Evolutionary conservation across 148 eudicot genomes (phyloP), one percentile per base, ranked within the genome.

Genomic region (Vaccinium corymbosum): DNA sequence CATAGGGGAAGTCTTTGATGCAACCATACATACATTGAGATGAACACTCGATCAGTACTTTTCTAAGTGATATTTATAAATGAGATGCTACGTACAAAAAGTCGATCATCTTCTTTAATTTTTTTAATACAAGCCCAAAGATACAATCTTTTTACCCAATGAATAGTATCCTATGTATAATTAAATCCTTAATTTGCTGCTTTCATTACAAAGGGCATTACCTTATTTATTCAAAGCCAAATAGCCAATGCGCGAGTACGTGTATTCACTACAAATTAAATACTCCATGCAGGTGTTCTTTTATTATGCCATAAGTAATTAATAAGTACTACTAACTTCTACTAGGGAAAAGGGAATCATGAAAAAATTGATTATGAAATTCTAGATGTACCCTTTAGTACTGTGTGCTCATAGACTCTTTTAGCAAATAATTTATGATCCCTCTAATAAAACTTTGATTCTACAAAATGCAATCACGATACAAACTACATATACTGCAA

Each of bases 131-230:
- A 73, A 52, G 11, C 51, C 35, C 56, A 81, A 81, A 68, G 76
- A 48, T 81, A 64, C 75, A 56, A 46, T 62, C 76, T 70, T 70
- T 70, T 50, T 68, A 25, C 57, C 20, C 38, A 70, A 82, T 72
- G 84, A 35, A 78, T 52, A 22, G 4, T 20, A 17, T 52, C 38
- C 38, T 35, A 52, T 17, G n/a, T 17, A 17, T 57, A 57, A 25
- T 57, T 78, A 78, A 22, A 52, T 51, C 16, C 55, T 25, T 78
- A 5, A 7, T 20, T n/a, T 78, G 51, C 49, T 38, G 22, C 78
- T 75, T 75, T 75, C 49, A 48, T 75, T 75, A 46, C 78, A 46
- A 46, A 74, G 78, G 46, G 78, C 78, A 42, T 74, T 74, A 20
- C 22, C 78, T 42, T 74, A 8, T 74, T 74, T 74, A 74, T 42